These are phyloP conservation scores for Pythium utonaiense DNA, from an alignment of 352 stramenopile species.

Conservation along the genomic window DNA sequence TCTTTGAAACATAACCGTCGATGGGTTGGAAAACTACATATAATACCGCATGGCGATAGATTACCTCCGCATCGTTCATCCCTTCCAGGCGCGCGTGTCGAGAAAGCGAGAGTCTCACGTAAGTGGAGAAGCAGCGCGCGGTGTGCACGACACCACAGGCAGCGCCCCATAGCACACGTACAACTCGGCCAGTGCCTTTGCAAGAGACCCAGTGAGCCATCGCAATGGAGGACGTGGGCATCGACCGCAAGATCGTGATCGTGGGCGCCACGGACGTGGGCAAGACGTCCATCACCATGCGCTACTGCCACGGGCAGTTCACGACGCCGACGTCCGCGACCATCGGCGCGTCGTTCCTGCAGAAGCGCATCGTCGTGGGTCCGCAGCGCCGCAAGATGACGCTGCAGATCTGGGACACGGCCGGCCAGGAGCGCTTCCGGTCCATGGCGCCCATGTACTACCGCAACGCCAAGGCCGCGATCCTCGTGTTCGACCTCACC, in stretches of 20 bases:
- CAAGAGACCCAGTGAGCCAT: neutral
- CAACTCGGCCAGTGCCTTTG: neutral
- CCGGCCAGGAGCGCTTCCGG: slow-evolving; percentile 73
- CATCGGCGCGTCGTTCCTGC: slow-evolving; percentile 83
- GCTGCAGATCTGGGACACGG: slow-evolving; percentile 87
- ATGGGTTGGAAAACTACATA: too few relatives aligned
- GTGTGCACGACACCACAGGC: too few relatives aligned
- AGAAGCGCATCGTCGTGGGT: slow-evolving; percentile 78
- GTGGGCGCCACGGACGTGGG: slow-evolving; percentile 86
- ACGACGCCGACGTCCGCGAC: slow-evolving; percentile 81
- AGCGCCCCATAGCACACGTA: too few relatives aligned
- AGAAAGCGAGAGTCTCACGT: too few relatives aligned
- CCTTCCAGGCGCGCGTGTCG: too few relatives aligned
- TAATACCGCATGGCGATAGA: too few relatives aligned
- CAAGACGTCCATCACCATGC: slow-evolving; percentile 88
- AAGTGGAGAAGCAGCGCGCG: too few relatives aligned
- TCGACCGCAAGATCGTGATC: slow-evolving; percentile 89
- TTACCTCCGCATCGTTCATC: too few relatives aligned
- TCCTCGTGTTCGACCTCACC: slow-evolving; percentile 83
- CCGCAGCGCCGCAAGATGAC: slow-evolving; percentile 74
- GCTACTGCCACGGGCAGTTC: slow-evolving; percentile 86
- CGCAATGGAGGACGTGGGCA: slow-evolving; percentile 77
- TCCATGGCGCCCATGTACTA: slow-evolving; percentile 91
- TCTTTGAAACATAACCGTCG: too few relatives aligned
- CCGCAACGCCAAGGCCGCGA: slow-evolving; percentile 83